Conservation (phyloP, 371 early-diverging fungal genomes). For the Mycotypha africana region DNA sequence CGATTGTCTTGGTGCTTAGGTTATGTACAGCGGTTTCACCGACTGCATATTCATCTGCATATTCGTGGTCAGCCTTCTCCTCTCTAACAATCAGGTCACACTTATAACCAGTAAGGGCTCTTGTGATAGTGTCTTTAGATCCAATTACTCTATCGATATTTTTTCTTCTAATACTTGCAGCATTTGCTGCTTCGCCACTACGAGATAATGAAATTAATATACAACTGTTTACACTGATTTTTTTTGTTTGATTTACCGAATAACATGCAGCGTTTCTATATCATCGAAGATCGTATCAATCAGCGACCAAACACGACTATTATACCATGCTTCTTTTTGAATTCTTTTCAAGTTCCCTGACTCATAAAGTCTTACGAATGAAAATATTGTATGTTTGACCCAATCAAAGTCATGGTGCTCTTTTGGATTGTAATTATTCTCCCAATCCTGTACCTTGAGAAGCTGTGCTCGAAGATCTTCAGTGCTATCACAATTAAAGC, state of each 20-base stretch:
- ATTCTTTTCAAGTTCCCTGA: slow-evolving; percentile 5
- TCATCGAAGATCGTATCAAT: slow-evolving; percentile 12
- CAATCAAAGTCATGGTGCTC: slow-evolving; percentile 11
- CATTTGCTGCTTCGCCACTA: slow-evolving; percentile 7
- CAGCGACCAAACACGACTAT: slow-evolving; percentile 8
- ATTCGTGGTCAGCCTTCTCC: slow-evolving; percentile 5
- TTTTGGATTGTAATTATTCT: slow-evolving; percentile 1
- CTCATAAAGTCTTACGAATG: slow-evolving; percentile 11
- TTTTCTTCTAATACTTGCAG: slow-evolving; percentile 4
- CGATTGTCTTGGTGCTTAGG: slow-evolving; percentile 4
- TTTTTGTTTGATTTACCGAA: slow-evolving; percentile 7
- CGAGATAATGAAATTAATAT: background rate
- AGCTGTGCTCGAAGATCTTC: slow-evolving; percentile 5
- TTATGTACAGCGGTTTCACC: slow-evolving; percentile 8
- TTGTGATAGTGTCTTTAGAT: slow-evolving; percentile 2
- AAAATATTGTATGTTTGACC: slow-evolving; percentile 7
- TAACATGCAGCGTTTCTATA: background rate
- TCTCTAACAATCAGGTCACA: slow-evolving; percentile 10
- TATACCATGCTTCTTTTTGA: slow-evolving; percentile 13
- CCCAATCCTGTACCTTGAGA: slow-evolving; percentile 7
- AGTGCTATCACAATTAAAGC: slow-evolving; percentile 1
- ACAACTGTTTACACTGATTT: background rate
- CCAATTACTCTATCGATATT: slow-evolving; percentile 10
- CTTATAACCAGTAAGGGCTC: slow-evolving; percentile 1
- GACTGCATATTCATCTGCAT: slow-evolving; percentile 6